A percentile compares a stretch with the other conserved stretches of the same genome.
Evolutionary conservation across 2,329 filamentous ascomycete genomes (phyloP).

Genomic region (Eutypella sp.): DNA sequence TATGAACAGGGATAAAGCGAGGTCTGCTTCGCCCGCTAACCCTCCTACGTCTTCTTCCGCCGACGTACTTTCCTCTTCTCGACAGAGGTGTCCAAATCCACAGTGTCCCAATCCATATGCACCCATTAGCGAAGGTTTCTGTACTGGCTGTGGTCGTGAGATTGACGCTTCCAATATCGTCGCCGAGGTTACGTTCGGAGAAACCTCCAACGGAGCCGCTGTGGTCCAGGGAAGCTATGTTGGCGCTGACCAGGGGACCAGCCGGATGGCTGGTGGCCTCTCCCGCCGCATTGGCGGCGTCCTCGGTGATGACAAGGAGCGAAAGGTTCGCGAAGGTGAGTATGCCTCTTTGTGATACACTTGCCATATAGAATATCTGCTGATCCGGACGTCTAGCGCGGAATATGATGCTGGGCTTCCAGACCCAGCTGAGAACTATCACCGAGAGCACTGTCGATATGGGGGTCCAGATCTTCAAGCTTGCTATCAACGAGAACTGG

Average conservation of each 20-base stretch:
- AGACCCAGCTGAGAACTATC: constrained; percentile 49
- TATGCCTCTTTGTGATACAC: not conserved
- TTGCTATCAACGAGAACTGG: constrained; percentile 70
- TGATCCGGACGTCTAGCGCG: constrained; percentile 30
- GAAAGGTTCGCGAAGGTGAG: constrained; percentile 48
- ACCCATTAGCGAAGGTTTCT: constrained; percentile 58
- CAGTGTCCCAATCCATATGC: constrained; percentile 55
- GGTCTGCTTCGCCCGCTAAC: constrained; percentile 13
- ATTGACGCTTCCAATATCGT: constrained; percentile 86
- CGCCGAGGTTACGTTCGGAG: constrained; percentile 85
- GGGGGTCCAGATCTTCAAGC: constrained; percentile 69
- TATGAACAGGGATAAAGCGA: constrained; percentile 19
- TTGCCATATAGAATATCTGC: constrained; percentile 13
- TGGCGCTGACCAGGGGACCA: constrained; percentile 77
- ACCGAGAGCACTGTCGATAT: constrained; percentile 59
- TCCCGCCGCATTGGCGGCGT: constrained; percentile 54
- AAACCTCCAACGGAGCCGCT: constrained; percentile 78
- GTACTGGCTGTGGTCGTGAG: constrained; percentile 78
- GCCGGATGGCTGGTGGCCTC: constrained; percentile 60
- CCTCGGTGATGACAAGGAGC: constrained; percentile 51
- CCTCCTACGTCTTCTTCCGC: constrained; percentile 11
- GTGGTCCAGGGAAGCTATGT: constrained; percentile 89
- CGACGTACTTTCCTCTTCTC: constrained; percentile 26
- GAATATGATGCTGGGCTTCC: constrained; percentile 58
- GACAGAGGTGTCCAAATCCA: constrained; percentile 52